Percentiles rank a stretch among this genome's conserved stretches.
These are phyloP conservation scores for Penicillium sclerotigenum DNA, from an alignment of 2,329 filamentous ascomycete species.

Conservation along the genomic window DNA sequence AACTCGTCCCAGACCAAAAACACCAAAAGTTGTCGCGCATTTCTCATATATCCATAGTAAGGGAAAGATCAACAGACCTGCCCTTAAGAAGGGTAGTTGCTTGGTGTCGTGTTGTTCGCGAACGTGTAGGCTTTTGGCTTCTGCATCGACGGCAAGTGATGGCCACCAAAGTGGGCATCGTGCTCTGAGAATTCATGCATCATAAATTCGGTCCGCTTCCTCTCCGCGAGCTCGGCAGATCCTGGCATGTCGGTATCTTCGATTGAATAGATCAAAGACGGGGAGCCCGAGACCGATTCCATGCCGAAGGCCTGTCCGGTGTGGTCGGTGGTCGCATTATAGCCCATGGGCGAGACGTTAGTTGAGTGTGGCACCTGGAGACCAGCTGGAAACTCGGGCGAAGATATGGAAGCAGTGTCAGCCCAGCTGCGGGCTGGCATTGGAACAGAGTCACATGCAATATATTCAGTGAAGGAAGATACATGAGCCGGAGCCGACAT, in stretches of 20 bases:
- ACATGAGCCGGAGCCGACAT: constrained; percentile 46
- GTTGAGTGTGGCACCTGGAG: constrained; percentile 35
- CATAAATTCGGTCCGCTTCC: constrained; percentile 41
- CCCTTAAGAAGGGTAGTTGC: constrained; percentile 35
- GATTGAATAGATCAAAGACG: constrained; percentile 33
- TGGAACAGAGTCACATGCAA: constrained; percentile 36
- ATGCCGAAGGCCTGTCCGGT: constrained; percentile 26
- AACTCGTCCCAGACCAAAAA: constrained; percentile 21
- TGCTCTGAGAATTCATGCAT: constrained; percentile 47
- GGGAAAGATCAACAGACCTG: constrained; percentile 18
- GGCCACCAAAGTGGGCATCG: constrained; percentile 40
- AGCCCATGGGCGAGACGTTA: constrained; percentile 40
- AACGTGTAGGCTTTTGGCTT: constrained; percentile 46
- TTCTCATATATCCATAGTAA: constrained; percentile 25
- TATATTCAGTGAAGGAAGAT: constrained; percentile 43
- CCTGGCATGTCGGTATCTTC: constrained; percentile 30
- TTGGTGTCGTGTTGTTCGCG: constrained; percentile 41
- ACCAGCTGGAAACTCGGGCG: constrained; percentile 40
- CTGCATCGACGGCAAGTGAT: constrained; percentile 39
- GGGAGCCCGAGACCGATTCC: constrained; percentile 31
- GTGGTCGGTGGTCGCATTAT: constrained; percentile 35
- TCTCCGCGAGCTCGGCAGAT: constrained; percentile 26
- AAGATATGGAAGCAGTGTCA: constrained; percentile 40
- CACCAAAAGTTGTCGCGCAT: constrained; percentile 21
- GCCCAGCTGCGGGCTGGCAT: constrained; percentile 44